Evolutionary conservation across 2,329 filamentous ascomycete species (phyloP), one percentile per base, ranked within the genome.

Genomic region (Clonostachys rhizophaga): DNA sequence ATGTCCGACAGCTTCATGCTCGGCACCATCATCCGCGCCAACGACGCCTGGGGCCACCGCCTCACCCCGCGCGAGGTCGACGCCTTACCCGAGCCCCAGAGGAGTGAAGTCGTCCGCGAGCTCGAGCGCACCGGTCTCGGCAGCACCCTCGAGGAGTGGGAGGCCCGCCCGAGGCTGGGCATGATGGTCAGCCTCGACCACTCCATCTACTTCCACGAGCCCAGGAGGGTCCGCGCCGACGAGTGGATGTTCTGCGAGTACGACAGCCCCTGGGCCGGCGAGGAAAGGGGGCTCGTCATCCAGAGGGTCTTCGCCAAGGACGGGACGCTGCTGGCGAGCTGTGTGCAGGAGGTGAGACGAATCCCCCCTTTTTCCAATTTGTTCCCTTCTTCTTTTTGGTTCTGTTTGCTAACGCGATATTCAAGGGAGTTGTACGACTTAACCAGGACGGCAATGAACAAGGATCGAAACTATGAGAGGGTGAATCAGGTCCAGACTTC

Each of bases 1-100:
- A 88, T 97, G 72, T 89, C 85, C 24, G 92, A 97, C 68, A 87
- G 81, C 61, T 94, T 89, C 70, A 97, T 99, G 68, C 91, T 97
- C 64, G 91, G 89, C 37, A 96, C 91, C 3, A 82, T 96, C 8
- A 76, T 85, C 30, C 82, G 89, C 17, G 84, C 91, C 47, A 91
- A 96, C 66, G 78, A 82, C 48, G 76, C 96, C 35, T 91, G 87
- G 79, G 78, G 88, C 13, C 81, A 87, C 62, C 81, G 78, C 1
- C 77, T 74, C 43, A 51, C 71, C 12, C 74, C 75, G 3, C 67
- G 76, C 47, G 73, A 79, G 35, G 71, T 83, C n/a, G 71, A 76
- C n/a, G 60, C 66, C 13, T 64, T 79, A 49, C 62, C 78, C 13
- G 65, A 66, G 30, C 47, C 69, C 47, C 59, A 63, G 49, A 58